Evolutionary conservation across 345 rosid genomes (phyloP), one percentile per base, ranked within the genome.

Genomic region (Abelmoschus esculentus): DNA sequence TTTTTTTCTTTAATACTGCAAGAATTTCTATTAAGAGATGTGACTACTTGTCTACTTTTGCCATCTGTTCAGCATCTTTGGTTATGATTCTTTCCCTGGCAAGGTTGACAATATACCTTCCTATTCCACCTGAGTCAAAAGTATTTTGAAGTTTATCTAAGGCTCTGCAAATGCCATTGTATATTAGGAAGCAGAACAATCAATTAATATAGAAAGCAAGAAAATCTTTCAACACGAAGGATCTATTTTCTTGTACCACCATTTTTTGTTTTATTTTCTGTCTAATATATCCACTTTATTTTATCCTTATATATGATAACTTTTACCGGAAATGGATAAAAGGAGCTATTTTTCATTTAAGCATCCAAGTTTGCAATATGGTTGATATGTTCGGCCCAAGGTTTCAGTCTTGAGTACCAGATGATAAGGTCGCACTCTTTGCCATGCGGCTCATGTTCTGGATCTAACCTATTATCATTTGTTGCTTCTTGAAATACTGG

Each of bases 1-100:
- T 61, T 55, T 22, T 18, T 69, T 61, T 58, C 53, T 71, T 32
- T 56, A 69, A 19, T 38, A 42, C 63, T 69, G 18, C 55, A 22
- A 65, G 19, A 13, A 65, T 65, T 18, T 40, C 32, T 42, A 7
- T 44, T 65, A 44, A 44, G 69, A 22, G 12, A 65, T 65, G 28
- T 44, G 55, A 22, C 18, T 65, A 5, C 12, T 42, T 42, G 54
- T 64, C 18, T 7, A 44, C 19, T 65, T 44, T 12, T 0, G 19
- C 12, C 34, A 46, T 44, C 38, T 46, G 34, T 46, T 46, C 69
- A 46, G 34, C 13, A 46, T 13, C 55, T 65, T 28, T 18, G 31
- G 55, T 44, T 44, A 44, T 65, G 12, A 26, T 65, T 65, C 55
- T 46, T 65, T 65, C 12, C 19, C 38, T 64, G 19, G 69, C 12